These are phyloP conservation scores for Thermomyces lanuginosus DNA, from an alignment of 2,329 filamentous ascomycete genomes.

Conservation along the genomic window DNA sequence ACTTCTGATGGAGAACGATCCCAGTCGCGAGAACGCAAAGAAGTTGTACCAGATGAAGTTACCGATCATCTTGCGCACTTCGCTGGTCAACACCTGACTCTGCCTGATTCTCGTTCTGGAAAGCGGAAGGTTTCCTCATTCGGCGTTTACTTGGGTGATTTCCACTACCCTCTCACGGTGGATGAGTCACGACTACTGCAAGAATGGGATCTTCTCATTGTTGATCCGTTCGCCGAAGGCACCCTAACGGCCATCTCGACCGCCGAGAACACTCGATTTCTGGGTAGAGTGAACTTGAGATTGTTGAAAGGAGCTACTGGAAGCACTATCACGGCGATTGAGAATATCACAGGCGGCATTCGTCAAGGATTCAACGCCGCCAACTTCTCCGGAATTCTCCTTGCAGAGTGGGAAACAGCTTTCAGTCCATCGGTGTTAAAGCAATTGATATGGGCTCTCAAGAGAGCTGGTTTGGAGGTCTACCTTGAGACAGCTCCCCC, in stretches of 20 bases:
- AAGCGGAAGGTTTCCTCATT: slow-evolving; percentile 20
- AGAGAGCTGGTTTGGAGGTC: slow-evolving; percentile 22
- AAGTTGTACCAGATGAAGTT: slow-evolving; percentile 13
- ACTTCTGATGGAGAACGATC: not conserved
- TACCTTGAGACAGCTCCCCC: slow-evolving; percentile 29
- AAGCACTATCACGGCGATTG: slow-evolving; percentile 12
- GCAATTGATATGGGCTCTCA: slow-evolving; percentile 18
- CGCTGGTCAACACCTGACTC: slow-evolving; percentile 10
- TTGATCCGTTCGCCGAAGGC: slow-evolving; percentile 26
- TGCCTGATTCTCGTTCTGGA: slow-evolving; percentile 7
- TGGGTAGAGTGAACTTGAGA: slow-evolving; percentile 20
- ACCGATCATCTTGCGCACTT: slow-evolving; percentile 11
- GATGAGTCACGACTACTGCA: slow-evolving; percentile 21
- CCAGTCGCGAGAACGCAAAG: slow-evolving; percentile 12
- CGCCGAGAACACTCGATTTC: slow-evolving; percentile 9
- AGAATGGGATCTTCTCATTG: slow-evolving; percentile 29
- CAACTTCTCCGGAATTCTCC: slow-evolving; percentile 24
- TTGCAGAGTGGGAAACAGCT: slow-evolving; percentile 26
- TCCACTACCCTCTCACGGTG: slow-evolving; percentile 16
- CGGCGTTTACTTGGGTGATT: slow-evolving; percentile 29
- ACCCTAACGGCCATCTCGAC: slow-evolving; percentile 19
- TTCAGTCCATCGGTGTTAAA: slow-evolving; percentile 16
- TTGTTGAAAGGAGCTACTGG: slow-evolving; percentile 10
- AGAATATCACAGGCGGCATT: slow-evolving; percentile 16
- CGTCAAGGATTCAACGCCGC: slow-evolving; percentile 12